These are phyloP conservation scores for Lupinus albus DNA, from an alignment of 306 rosid genomes.

Conservation along the genomic window DNA sequence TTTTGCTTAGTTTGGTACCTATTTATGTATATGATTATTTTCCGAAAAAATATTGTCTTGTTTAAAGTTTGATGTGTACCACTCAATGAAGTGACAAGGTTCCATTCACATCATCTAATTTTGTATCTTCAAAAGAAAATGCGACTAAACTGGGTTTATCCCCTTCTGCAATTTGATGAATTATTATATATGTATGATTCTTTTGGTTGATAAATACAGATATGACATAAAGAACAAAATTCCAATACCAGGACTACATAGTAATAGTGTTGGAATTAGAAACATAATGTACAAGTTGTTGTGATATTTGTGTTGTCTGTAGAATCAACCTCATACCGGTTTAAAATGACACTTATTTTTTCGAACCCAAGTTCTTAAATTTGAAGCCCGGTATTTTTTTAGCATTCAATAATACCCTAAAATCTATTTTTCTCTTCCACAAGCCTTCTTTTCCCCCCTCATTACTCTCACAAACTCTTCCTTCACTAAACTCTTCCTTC, in stretches of 20 bases:
- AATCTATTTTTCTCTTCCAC: no score
- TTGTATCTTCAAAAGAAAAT: neutral
- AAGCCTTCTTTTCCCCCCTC: no score
- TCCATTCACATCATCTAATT: neutral
- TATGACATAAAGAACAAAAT: neutral
- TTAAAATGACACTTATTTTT: no score
- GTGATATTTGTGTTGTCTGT: no score
- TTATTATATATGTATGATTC: neutral
- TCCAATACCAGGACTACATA: neutral
- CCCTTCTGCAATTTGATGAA: neutral
- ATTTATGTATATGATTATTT: slow-evolving; percentile 34
- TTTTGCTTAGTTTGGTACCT: slow-evolving; percentile 30
- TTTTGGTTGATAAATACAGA: neutral
- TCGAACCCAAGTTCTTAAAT: no score
- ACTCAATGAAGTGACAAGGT: neutral
- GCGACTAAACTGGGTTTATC: neutral
- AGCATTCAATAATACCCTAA: no score
- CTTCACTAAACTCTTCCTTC: no score
- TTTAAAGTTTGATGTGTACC: neutral
- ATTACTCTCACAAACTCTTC: no score
- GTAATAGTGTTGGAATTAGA: neutral
- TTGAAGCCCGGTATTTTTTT: no score
- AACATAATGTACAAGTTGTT: neutral
- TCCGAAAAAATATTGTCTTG: neutral
- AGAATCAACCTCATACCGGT: no score